Conservation (phyloP, 768 basidiomycete species). For the Boletus coccyginus region DNA sequence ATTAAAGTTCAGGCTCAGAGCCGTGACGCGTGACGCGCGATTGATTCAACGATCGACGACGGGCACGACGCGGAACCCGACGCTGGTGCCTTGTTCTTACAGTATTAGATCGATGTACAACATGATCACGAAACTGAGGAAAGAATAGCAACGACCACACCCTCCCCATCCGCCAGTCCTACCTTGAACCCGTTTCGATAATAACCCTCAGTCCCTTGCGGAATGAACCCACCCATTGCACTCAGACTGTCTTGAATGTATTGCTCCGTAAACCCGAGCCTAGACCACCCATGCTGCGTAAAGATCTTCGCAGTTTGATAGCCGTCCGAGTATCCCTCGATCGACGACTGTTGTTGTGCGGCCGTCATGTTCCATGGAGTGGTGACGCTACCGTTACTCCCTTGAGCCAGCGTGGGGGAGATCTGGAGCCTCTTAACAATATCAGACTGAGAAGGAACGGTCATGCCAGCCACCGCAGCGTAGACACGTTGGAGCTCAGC, state of each 20-base stretch:
- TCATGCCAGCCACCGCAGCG: constrained; percentile 12
- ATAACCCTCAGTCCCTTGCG: constrained; percentile 5
- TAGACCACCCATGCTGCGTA: constrained; percentile 44
- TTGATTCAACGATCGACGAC: too few species aligned
- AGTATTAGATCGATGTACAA: too few species aligned
- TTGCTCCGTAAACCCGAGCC: constrained; percentile 60
- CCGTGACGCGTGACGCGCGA: too few species aligned
- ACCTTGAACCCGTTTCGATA: constrained; percentile 16
- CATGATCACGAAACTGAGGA: too few species aligned
- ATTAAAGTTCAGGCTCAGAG: too few species aligned
- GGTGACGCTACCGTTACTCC: background rate
- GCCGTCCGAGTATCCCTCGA: constrained; percentile 59
- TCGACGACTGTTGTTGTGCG: constrained; percentile 10
- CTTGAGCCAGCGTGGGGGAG: background rate
- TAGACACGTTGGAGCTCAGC: constrained; percentile 21
- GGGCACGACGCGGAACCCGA: too few species aligned
- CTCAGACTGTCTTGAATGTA: constrained; percentile 49
- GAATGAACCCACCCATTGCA: constrained; percentile 10
- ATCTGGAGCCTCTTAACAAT: constrained; percentile 9
- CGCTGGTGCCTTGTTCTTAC: too few species aligned
- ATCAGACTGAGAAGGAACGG: constrained; percentile 10
- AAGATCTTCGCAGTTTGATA: constrained; percentile 54
- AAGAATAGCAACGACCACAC: constrained; percentile 10
- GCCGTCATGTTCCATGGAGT: constrained; percentile 6
- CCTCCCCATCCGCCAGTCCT: constrained; percentile 14